Conservation (phyloP, 441 rosid genomes). For the Gossypium aridum region DNA sequence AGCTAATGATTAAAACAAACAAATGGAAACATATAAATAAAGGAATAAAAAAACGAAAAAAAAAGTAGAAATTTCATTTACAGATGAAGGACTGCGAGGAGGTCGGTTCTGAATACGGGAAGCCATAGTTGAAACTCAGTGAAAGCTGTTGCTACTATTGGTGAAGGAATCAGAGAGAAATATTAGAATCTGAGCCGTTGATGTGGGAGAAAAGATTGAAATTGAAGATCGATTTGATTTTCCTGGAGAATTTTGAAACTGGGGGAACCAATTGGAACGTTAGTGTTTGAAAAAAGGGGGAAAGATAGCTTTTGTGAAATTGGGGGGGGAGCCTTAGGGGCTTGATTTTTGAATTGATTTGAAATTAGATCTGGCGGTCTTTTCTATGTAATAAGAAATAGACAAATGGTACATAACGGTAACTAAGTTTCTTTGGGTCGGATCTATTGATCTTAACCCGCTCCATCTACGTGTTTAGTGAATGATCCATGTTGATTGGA, state of each 20-base stretch:
- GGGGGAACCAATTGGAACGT: slow-evolving; percentile 7
- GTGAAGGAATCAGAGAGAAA: background rate
- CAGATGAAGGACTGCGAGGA: slow-evolving; percentile 67
- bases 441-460: background rate
- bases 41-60: background rate
- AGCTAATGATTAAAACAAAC: background rate
- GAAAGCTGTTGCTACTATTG: background rate
- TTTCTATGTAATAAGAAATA: background rate
- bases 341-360: slow-evolving; percentile 46
- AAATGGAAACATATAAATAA: background rate
- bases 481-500: background rate
- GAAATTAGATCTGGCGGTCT: slow-evolving; percentile 26
- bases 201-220: background rate
- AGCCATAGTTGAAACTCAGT: slow-evolving; percentile 33
- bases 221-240: background rate
- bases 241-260: background rate
- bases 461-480: background rate
- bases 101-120: slow-evolving; percentile 77
- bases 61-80: slow-evolving; percentile 18
- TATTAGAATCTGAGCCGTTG: slow-evolving; percentile 11
- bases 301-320: background rate
- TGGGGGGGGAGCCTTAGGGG: slow-evolving; percentile 28
- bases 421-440: background rate
- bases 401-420: slow-evolving; percentile 14
- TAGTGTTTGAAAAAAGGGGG: slow-evolving; percentile 17